Evolutionary conservation across 345 rosid species (phyloP), one percentile per base, ranked within the genome.

Genomic region (Anacardium occidentale): DNA sequence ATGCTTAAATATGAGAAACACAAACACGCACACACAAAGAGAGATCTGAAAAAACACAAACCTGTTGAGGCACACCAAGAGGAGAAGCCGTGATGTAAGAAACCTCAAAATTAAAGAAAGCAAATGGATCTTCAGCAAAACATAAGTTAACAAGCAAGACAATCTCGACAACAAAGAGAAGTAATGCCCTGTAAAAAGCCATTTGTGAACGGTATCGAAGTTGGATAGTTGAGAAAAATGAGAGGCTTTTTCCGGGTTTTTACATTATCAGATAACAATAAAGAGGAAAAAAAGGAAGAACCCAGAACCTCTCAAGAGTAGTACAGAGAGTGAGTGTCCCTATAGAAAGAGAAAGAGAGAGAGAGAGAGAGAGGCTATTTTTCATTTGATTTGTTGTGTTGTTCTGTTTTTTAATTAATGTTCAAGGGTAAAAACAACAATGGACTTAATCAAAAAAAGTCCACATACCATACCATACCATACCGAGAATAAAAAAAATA

Each of bases 1-100:
- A 73, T 22, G 70, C 29, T 3, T 15, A 64, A 68, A 54, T 64
- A 37, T 26, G 48, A 0, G 58, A 64, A 47, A 20, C 4, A 34
- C 37, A 34, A 29, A 1, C 1, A 1, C 4, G 1, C 2, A 4
- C 4, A 24, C 42, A 64, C 14, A 68, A 51, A 72, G 75, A 83
- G 90, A 83, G 79, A 83, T 71, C 67, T 25, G 52, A 24, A 55
- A 75, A 37, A 29, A 29, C 32, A 29, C 80, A 21, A 53, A 92
- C 98, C 98, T 91, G 93, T 66, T 92, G 97, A 60, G 99, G 96
- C 53, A 87, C 91, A 68, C 99, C 98, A 68, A 92, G 94, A 75
- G 98, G 99, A 73, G 99, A 91, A 77, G 97, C 98, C 62, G 98
- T 89, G 81, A 89, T 89, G 79, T 95, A 95, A 42, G 99, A 87